Conservation (phyloP, 2,329 filamentous ascomycete genomes). For the Botrytis tulipae region DNA sequence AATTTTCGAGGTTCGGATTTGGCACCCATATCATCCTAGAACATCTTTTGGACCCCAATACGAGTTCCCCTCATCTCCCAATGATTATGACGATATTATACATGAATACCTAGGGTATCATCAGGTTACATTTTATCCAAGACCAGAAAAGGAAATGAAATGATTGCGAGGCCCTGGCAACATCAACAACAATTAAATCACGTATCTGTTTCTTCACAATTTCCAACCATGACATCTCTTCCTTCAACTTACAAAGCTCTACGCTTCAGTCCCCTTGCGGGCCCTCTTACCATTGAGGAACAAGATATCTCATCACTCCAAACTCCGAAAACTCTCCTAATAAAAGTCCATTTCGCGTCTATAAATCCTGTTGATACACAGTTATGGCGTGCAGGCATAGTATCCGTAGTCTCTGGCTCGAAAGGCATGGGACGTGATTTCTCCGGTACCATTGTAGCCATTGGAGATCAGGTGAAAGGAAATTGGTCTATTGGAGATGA, state of each 20-base stretch:
- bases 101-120: neutral
- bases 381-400: constrained; percentile 33
- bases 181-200: neutral
- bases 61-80: neutral
- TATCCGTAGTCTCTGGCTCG: constrained; percentile 33
- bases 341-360: constrained; percentile 36
- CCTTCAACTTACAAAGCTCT: constrained; percentile 22
- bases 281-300: constrained; percentile 29
- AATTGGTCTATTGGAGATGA: constrained; percentile 40
- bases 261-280: constrained; percentile 27
- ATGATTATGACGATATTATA: neutral
- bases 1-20: neutral
- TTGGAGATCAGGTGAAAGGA: constrained; percentile 38
- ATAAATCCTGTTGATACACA: constrained; percentile 37
- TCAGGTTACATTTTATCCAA: neutral
- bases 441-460: constrained; percentile 38
- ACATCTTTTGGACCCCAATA: neutral
- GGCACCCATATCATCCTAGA: neutral
- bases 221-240: constrained; percentile 13
- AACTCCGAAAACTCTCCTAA: constrained; percentile 31
- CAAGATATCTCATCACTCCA: constrained; percentile 28
- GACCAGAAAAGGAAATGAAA: neutral
- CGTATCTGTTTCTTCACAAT: neutral
- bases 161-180: neutral
- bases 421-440: constrained; percentile 38